A percentile compares a stretch with the other conserved stretches of the same genome.
phyloP scores from a whole-genome alignment of 2,329 filamentous ascomycete species.

The Xylariaceae sp. region DNA sequence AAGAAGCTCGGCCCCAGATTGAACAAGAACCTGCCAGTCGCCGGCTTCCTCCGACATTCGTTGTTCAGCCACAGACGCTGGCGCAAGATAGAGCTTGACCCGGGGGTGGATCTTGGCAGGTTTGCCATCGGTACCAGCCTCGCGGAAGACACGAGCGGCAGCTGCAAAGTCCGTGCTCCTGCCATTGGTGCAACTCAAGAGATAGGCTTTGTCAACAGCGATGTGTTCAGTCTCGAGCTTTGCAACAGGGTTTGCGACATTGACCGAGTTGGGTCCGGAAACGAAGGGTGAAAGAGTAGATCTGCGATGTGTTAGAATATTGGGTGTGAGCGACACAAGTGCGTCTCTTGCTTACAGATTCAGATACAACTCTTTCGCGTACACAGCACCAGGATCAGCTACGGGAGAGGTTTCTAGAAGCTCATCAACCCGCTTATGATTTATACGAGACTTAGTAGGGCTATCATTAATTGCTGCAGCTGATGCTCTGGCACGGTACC shows the following conservation, averaged over 20 bases:
- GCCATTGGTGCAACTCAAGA: constrained; percentile 63
- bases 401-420: constrained; percentile 61
- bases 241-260: constrained; percentile 72
- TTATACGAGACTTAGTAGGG: constrained; percentile 56
- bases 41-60: constrained; percentile 71
- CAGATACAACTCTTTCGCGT: constrained; percentile 77
- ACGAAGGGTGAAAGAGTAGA: constrained; percentile 81
- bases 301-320: constrained; percentile 44
- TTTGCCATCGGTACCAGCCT: constrained; percentile 63
- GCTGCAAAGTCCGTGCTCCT: constrained; percentile 62
- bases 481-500: constrained; percentile 75
- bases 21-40: constrained; percentile 80
- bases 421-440: constrained; percentile 68
- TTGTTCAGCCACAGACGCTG: constrained; percentile 78
- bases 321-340: background rate
- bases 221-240: constrained; percentile 73
- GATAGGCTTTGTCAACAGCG: constrained; percentile 75
- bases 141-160: constrained; percentile 80
- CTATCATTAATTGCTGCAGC: constrained; percentile 59
- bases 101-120: constrained; percentile 67
- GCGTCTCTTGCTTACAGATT: constrained; percentile 48
- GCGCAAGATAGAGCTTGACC: constrained; percentile 85
- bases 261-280: constrained; percentile 86
- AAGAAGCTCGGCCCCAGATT: constrained; percentile 70
- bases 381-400: constrained; percentile 73